Percentiles rank a stretch among this genome's conserved stretches.
Conservation (phyloP, 2,329 filamentous ascomycete genomes). For the Rutstroemia sp. region DNA sequence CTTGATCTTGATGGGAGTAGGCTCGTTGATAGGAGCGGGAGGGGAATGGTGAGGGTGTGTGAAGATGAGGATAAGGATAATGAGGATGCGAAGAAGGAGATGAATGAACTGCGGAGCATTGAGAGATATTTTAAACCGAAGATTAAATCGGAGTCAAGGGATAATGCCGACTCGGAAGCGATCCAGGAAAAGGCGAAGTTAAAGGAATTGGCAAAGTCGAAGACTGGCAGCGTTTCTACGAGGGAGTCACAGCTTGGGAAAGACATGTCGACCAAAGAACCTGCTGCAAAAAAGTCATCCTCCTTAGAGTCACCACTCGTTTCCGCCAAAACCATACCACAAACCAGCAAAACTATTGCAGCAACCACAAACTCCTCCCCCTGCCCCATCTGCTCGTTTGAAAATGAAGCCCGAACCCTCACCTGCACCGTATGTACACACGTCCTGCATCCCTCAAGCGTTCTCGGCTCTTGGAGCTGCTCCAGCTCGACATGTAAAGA, state of each 20-base stretch:
- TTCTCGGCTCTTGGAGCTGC: constrained; percentile 59
- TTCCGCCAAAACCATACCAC: not conserved
- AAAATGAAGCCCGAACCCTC: constrained; percentile 45
- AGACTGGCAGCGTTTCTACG: not conserved
- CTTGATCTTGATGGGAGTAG: constrained; percentile 57
- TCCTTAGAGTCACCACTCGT: too few relatives aligned
- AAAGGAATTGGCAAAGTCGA: not conserved
- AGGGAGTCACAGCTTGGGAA: not conserved
- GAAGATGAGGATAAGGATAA: constrained; percentile 57
- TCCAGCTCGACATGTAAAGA: constrained; percentile 44
- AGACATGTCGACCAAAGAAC: not conserved
- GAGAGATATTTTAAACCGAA: constrained; percentile 7
- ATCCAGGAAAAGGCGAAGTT: not conserved
- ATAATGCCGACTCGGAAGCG: not conserved
- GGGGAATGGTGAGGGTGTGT: constrained; percentile 66
- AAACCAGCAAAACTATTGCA: not conserved
- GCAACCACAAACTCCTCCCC: constrained; percentile 25
- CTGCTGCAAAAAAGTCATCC: not conserved
- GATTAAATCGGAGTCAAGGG: not conserved
- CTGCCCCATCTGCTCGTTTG: constrained; percentile 57
- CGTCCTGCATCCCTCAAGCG: constrained; percentile 50
- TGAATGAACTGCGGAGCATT: constrained; percentile 56
- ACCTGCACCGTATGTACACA: constrained; percentile 66
- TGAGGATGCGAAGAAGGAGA: constrained; percentile 51
- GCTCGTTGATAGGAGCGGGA: constrained; percentile 59